phyloP scores from a whole-genome alignment of 139 green algal genomes.

The Choricystis sp. region DNA sequence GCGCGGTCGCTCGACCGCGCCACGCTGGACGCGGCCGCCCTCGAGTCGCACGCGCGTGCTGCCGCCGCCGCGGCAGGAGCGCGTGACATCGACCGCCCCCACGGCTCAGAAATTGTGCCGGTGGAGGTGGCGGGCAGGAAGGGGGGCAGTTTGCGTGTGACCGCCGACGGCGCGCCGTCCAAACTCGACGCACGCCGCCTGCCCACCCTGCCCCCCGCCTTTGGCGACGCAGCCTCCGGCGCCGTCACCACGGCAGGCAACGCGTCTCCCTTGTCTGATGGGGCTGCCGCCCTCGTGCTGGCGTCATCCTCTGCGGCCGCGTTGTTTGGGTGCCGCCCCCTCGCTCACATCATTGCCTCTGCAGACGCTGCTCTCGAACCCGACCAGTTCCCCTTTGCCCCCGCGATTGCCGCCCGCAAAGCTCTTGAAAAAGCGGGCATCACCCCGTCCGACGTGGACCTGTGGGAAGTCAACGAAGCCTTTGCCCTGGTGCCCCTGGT shows the following conservation, averaged over 20 bases:
- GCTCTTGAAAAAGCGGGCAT: slow-evolving; percentile 27
- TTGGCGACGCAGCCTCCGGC: slow-evolving; percentile 41
- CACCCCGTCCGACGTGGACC: slow-evolving; percentile 35
- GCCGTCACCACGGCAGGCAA: slow-evolving; percentile 69
- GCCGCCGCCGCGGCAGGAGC: background rate
- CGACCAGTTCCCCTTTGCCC: slow-evolving; percentile 63
- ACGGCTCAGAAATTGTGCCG: slow-evolving; percentile 39
- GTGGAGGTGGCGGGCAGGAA: slow-evolving; percentile 19
- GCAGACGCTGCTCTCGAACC: slow-evolving; percentile 57
- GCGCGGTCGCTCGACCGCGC: background rate
- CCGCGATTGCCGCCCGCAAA: slow-evolving; percentile 45
- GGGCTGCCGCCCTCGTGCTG: slow-evolving; percentile 73
- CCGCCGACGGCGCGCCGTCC: slow-evolving; percentile 40
- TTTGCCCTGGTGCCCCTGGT: slow-evolving; percentile 72
- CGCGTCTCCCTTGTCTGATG: slow-evolving; percentile 65
- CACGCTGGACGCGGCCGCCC: slow-evolving; percentile 48
- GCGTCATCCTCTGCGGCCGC: slow-evolving; percentile 18
- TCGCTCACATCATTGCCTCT: slow-evolving; percentile 46
- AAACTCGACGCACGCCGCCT: slow-evolving; percentile 63
- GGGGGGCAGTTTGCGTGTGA: background rate
- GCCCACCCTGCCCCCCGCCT: slow-evolving; percentile 49
- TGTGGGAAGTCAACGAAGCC: slow-evolving; percentile 83
- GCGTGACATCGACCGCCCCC: slow-evolving; percentile 22
- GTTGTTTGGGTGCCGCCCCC: slow-evolving; percentile 19
- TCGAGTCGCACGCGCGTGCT: slow-evolving; percentile 36